Base-by-base conservation (phyloP, 345 rosid genomes). In the Crucihimalaya himalaica region DNA sequence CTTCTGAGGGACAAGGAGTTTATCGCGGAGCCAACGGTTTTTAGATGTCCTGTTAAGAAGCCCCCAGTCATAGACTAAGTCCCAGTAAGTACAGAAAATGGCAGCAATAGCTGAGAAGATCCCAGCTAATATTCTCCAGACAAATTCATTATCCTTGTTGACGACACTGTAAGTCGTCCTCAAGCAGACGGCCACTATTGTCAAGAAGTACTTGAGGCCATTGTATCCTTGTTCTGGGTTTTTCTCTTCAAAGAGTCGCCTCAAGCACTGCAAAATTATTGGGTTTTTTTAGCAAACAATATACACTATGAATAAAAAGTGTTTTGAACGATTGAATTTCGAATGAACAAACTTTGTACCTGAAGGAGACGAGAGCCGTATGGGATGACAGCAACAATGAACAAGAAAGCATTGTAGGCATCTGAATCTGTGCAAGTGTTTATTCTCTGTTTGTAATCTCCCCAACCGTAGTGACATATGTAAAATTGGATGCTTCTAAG, bases 61-160 rank as follows among this genome's bases (percentile, higher is more conserved):
- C 48, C 93, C 96, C 96, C 96, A 89, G n/a, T 89, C 96, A 0
- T 48, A 19, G 54, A 87, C 83, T 34, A 90, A 73, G 73, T 86
- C 93, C 96, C 93, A 90, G 51, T 90, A 88, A 16, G 92, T 89
- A 35, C 82, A 34, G 32, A 77, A 2, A 13, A 84, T 66, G 18
- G 96, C 86, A 29, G 96, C 87, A 66, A 65, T 43, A 12, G 61
- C 78, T 11, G 92, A 87, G 75, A 86, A 80, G 18, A 80, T 25
- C 68, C 84, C 78, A 16, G 90, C 86, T 13, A 79, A 43, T 5
- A 82, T 55, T 71, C 50, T 46, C 96, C 92, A 87, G 3, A 52
- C 18, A 31, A 70, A 46, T 70, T 53, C 0, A 15, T 46, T 7
- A 21, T 69, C 76, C 12, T 70, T 8, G 48, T 78, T 46, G 0